Percentiles rank a stretch among this genome's conserved stretches.
These are phyloP conservation scores for Exidia glandulosa DNA, from an alignment of 768 basidiomycete species.

Conservation along the genomic window DNA sequence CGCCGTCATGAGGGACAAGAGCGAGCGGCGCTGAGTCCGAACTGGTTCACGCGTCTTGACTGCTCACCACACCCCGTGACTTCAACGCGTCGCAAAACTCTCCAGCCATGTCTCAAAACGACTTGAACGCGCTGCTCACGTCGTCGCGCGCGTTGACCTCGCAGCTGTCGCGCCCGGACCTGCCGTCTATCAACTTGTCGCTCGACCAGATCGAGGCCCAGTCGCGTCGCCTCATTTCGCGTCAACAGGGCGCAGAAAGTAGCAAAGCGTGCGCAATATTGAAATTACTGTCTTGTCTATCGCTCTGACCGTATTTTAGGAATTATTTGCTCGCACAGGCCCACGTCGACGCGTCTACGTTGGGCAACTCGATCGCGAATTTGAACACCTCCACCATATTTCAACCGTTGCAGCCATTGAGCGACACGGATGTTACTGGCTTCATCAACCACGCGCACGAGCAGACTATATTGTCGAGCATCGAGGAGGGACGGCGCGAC, in stretches of 20 bases:
- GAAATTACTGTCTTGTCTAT: not conserved
- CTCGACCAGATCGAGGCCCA: constrained; percentile 94
- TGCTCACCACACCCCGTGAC: not conserved
- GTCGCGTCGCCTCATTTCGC: constrained; percentile 71
- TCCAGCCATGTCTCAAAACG: constrained; percentile 7
- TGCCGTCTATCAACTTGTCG: constrained; percentile 81
- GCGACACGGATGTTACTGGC: constrained; percentile 89
- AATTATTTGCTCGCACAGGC: constrained; percentile 91
- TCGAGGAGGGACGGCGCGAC: constrained; percentile 78
- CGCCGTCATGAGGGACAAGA: too few relatives aligned
- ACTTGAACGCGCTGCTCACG: constrained; percentile 13
- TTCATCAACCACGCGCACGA: constrained; percentile 92
- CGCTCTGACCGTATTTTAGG: constrained; percentile 26
- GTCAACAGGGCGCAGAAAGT: constrained; percentile 51
- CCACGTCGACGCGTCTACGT: constrained; percentile 83
- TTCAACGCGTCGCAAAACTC: too few relatives aligned
- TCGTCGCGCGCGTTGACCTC: constrained; percentile 49
- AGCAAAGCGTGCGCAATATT: constrained; percentile 45
- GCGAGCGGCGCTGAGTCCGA: too few relatives aligned
- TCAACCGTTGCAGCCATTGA: constrained; percentile 81
- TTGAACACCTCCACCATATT: constrained; percentile 76
- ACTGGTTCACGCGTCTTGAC: not conserved
- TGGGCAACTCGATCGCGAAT: constrained; percentile 73
- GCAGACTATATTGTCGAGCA: constrained; percentile 87
- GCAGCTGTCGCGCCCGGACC: constrained; percentile 65